A percentile compares a stretch with the other conserved stretches of the same genome.
Conservation (phyloP, 2,329 filamentous ascomycete species). For the Trichothecium sympodiale region DNA sequence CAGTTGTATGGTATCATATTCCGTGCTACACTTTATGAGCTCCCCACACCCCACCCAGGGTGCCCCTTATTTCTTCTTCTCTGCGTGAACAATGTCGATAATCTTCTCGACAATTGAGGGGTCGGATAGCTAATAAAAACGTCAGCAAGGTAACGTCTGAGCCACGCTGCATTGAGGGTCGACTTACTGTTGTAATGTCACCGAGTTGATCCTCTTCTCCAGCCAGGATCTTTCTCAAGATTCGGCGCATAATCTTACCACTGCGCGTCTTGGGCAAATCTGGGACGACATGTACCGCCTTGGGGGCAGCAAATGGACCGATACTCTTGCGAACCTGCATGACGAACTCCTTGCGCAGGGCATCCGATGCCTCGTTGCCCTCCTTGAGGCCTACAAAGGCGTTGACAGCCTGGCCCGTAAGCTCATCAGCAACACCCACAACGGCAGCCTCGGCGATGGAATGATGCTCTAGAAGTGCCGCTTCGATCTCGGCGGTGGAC, state of each 20-base stretch:
- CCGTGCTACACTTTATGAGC: not conserved
- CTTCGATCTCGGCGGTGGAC: slow-evolving; percentile 96
- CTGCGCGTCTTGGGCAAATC: slow-evolving; percentile 95
- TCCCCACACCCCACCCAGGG: not conserved
- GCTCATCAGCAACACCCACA: slow-evolving; percentile 83
- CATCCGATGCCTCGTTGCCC: slow-evolving; percentile 62
- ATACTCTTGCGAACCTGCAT: slow-evolving; percentile 96
- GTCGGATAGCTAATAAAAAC: slow-evolving; percentile 60
- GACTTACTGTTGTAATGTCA: slow-evolving; percentile 77
- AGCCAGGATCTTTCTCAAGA: slow-evolving; percentile 91
- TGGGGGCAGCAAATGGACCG: slow-evolving; percentile 92
- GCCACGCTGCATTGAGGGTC: slow-evolving; percentile 1
- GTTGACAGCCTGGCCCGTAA: slow-evolving; percentile 94
- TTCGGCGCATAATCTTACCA: slow-evolving; percentile 98
- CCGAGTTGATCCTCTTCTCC: slow-evolving; percentile 96
- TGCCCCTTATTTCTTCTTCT: slow-evolving; percentile 37
- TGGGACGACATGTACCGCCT: slow-evolving; percentile 80
- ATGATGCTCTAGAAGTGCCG: slow-evolving; percentile 85
- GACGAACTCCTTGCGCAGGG: slow-evolving; percentile 84
- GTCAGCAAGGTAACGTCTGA: slow-evolving; percentile 5
- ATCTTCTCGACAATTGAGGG: slow-evolving; percentile 84
- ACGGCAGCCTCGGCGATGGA: slow-evolving; percentile 89
- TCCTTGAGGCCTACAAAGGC: slow-evolving; percentile 93
- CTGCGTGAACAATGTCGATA: slow-evolving; percentile 65
- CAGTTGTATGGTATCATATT: not conserved